These are phyloP conservation scores for Colletotrichum sojae DNA, from an alignment of 2,329 filamentous ascomycete species.

Conservation along the genomic window DNA sequence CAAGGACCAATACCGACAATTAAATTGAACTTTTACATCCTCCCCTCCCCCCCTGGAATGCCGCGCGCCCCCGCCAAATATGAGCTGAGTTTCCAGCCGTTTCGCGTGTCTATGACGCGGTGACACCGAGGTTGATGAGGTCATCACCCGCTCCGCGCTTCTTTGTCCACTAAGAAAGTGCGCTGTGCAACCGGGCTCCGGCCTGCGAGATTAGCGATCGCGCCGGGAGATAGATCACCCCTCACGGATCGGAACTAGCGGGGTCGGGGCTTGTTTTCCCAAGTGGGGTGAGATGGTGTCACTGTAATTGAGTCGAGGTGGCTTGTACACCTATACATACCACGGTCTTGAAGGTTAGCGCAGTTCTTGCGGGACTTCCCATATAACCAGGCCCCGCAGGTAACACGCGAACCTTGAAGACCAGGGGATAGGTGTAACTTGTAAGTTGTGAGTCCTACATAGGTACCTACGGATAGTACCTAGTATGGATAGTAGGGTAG, in stretches of 20 bases:
- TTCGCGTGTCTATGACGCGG: slow-evolving; percentile 38
- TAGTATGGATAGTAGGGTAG: no score
- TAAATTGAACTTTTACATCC: not conserved
- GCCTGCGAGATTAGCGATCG: slow-evolving; percentile 31
- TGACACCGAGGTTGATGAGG: slow-evolving; percentile 35
- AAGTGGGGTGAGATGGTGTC: not conserved
- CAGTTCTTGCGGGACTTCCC: no score
- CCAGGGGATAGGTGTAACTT: no score
- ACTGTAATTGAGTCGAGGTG: not conserved
- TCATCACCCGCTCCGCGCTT: slow-evolving; percentile 23
- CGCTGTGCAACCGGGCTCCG: not conserved
- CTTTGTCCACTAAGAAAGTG: slow-evolving; percentile 11
- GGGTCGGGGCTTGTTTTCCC: not conserved
- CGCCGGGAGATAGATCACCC: slow-evolving; percentile 21
- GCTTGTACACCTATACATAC: no score
- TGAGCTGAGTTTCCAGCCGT: slow-evolving; percentile 8
- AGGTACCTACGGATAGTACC: no score
- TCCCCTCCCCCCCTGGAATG: not conserved
- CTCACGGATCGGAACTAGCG: slow-evolving; percentile 34
- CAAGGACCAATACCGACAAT: not conserved
- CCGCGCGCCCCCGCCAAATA: slow-evolving; percentile 17
- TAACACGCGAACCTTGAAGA: no score
- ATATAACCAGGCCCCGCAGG: no score
- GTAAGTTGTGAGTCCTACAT: no score
- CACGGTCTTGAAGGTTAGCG: no score